Percentiles rank a stretch among this genome's conserved stretches.
Evolutionary conservation across 1,139 yeast species (phyloP).

Genomic region (Yamadazyma diddensiae): DNA sequence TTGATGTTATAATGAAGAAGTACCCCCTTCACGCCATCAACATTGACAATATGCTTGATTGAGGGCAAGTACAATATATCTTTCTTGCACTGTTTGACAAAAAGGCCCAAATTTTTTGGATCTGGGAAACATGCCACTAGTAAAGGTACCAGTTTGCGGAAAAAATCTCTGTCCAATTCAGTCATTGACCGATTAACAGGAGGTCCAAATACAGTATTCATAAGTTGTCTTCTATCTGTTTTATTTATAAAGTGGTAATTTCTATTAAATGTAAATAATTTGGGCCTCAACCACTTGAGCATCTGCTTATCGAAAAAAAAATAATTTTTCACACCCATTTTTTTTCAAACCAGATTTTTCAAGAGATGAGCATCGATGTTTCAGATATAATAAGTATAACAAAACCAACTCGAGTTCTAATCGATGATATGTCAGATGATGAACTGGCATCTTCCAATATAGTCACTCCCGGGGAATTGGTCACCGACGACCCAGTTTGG

Average conservation of each 20-base stretch:
- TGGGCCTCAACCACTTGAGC: conserved; percentile 9
- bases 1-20: conserved; percentile 54
- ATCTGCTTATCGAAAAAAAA: conserved; percentile 3
- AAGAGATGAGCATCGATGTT: conserved; percentile 17
- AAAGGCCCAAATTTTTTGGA: conserved; percentile 56
- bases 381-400: conserved; percentile 39
- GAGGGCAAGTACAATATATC: conserved; percentile 65
- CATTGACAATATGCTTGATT: conserved; percentile 60
- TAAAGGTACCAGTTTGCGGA: conserved; percentile 52
- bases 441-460: conserved; percentile 24
- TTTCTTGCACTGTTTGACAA: conserved; percentile 49
- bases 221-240: conserved; percentile 26
- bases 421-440: conserved; percentile 31
- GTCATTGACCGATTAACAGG: conserved; percentile 70
- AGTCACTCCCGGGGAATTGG: conserved; percentile 96
- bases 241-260: conserved; percentile 20
- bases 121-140: conserved; percentile 70
- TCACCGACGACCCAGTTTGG: conserved; percentile 95
- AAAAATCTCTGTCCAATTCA: conserved; percentile 61
- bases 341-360: conserved; percentile 1
- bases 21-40: conserved; percentile 55
- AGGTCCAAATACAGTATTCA: conserved; percentile 47
- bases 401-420: conserved; percentile 25
- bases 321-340: conserved; percentile 2
- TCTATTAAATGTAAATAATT: conserved; percentile 4